Percentiles rank a stretch among this genome's conserved stretches.
Evolutionary conservation across 1,284 basidiomycete genomes (phyloP).

Genomic region (Heterobasidion irregulare): DNA sequence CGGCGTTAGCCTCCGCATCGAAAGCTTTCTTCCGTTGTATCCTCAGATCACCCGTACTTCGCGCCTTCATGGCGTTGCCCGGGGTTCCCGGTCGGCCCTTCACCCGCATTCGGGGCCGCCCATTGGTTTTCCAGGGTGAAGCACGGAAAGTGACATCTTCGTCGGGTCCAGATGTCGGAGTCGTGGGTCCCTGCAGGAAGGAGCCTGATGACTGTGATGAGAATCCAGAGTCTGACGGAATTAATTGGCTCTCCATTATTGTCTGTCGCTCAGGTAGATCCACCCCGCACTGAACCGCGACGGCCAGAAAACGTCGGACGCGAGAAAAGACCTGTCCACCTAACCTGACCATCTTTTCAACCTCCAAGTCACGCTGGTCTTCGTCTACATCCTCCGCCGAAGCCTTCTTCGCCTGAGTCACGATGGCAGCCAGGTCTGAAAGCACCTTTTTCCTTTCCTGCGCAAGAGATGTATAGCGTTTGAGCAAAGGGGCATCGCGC

Average conservation of each 20-base stretch:
- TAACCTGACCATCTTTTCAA: slow-evolving; percentile 65
- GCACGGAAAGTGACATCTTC: slow-evolving; percentile 10
- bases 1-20: slow-evolving; percentile 15
- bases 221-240: slow-evolving; percentile 20
- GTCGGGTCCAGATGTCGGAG: slow-evolving; percentile 3
- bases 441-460: slow-evolving; percentile 81
- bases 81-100: slow-evolving; percentile 18
- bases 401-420: slow-evolving; percentile 76
- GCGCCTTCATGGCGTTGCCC: slow-evolving; percentile 33
- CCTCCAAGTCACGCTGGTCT: slow-evolving; percentile 44
- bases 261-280: slow-evolving; percentile 51
- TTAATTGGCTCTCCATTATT: slow-evolving; percentile 20
- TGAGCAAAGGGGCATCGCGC: slow-evolving; percentile 72
- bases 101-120: slow-evolving; percentile 11
- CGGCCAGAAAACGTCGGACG: slow-evolving; percentile 60
- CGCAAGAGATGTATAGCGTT: slow-evolving; percentile 57
- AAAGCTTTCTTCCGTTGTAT: slow-evolving; percentile 19
- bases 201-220: slow-evolving; percentile 6
- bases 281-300: slow-evolving; percentile 76
- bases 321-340: slow-evolving; percentile 70
- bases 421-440: slow-evolving; percentile 76
- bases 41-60: slow-evolving; percentile 48
- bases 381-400: slow-evolving; percentile 44
- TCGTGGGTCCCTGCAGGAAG: slow-evolving; percentile 2
- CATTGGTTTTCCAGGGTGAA: slow-evolving; percentile 3